Percentiles rank a stretch among this genome's conserved stretches.
Conservation (phyloP, 2,329 filamentous ascomycete species). For the Coleophoma crateriformis region DNA sequence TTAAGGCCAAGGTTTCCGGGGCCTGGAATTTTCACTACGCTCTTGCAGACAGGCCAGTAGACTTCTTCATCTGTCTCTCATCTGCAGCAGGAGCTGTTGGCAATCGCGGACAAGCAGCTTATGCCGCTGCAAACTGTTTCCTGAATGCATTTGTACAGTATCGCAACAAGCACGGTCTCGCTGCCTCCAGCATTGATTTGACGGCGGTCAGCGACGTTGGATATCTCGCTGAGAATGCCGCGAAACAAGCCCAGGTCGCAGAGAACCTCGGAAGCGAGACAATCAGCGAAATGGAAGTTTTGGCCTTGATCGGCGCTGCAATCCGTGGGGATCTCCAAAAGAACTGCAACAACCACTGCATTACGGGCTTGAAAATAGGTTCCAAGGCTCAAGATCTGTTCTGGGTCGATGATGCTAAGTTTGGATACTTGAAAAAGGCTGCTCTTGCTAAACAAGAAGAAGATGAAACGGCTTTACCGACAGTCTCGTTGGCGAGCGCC, state of each 20-base stretch:
- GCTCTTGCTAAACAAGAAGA: constrained; percentile 29
- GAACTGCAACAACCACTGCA: constrained; percentile 42
- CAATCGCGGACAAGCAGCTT: constrained; percentile 30
- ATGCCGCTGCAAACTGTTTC: constrained; percentile 33
- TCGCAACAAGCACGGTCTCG: constrained; percentile 18
- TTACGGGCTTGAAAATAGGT: constrained; percentile 46
- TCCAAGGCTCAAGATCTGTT: constrained; percentile 37
- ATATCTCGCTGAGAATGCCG: constrained; percentile 18
- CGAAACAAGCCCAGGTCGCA: constrained; percentile 16
- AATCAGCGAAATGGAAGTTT: constrained; percentile 46
- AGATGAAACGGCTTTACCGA: constrained; percentile 10
- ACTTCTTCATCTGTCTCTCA: constrained; percentile 37
- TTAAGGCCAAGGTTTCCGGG: constrained; percentile 30
- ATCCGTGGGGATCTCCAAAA: constrained; percentile 37
- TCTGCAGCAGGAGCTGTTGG: constrained; percentile 31
- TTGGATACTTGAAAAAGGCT: constrained; percentile 36
- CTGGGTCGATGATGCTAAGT: constrained; percentile 50
- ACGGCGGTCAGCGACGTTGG: constrained; percentile 23
- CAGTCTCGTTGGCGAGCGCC: constrained; percentile 37
- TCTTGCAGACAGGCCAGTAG: constrained; percentile 22
- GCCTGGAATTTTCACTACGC: constrained; percentile 25
- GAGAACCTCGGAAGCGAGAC: constrained; percentile 30
- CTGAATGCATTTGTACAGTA: constrained; percentile 29
- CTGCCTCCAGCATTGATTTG: constrained; percentile 25
- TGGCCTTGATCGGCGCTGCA: constrained; percentile 46